A percentile compares a stretch with the other conserved stretches of the same genome.
Evolutionary conservation across 2,329 filamentous ascomycete species (phyloP).

Genomic region (Fusarium devonianum): DNA sequence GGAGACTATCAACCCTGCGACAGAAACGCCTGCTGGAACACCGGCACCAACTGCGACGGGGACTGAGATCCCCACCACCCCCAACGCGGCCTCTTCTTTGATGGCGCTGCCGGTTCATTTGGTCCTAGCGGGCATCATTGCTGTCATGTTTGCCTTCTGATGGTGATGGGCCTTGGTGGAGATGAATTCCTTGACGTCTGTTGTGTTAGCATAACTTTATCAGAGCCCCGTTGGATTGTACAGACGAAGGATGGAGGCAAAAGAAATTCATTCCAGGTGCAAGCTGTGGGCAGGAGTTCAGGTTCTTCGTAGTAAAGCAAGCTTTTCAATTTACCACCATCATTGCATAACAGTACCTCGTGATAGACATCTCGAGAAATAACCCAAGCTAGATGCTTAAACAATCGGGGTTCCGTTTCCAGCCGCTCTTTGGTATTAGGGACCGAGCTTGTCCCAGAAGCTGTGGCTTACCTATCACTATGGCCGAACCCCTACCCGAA

Average conservation of each 20-base stretch:
- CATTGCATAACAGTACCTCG: too few relatives aligned
- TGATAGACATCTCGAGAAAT: too few relatives aligned
- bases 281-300: constrained; percentile 10
- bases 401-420: too few relatives aligned
- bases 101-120: constrained; percentile 19
- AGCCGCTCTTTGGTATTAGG: too few relatives aligned
- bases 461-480: too few relatives aligned
- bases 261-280: constrained; percentile 9
- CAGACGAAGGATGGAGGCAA: constrained; percentile 3
- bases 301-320: constrained; percentile 14
- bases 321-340: too few relatives aligned
- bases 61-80: constrained; percentile 8
- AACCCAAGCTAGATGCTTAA: too few relatives aligned
- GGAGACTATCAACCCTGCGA: constrained; percentile 24
- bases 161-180: constrained; percentile 2
- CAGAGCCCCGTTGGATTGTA: constrained; percentile 15
- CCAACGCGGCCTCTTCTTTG: constrained; percentile 30
- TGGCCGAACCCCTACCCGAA: too few relatives aligned
- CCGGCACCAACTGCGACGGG: constrained; percentile 19
- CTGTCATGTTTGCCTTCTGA: constrained; percentile 23
- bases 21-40: constrained; percentile 12
- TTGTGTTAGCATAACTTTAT: not conserved
- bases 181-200: not conserved
- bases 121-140: constrained; percentile 23
- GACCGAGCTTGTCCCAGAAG: too few relatives aligned